Percentiles rank a stretch among this genome's conserved stretches.
Conservation (phyloP, 352 stramenopile species). For the Globisporangium cederbergense region DNA sequence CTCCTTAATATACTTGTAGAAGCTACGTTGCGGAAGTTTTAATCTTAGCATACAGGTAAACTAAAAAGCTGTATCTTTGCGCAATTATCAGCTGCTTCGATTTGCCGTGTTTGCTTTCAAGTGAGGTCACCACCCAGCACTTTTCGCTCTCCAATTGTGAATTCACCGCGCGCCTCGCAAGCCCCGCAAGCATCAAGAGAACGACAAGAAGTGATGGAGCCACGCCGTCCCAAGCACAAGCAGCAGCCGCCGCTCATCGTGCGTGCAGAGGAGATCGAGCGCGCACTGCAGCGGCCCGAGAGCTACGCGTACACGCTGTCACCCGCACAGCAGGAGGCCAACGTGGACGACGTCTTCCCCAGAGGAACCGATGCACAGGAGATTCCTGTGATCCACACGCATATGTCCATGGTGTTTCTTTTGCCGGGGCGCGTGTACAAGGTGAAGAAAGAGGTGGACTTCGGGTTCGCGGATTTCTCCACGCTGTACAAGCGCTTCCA, state of each 20-base stretch:
- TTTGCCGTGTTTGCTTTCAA: no score
- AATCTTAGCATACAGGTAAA: background rate
- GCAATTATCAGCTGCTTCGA: background rate
- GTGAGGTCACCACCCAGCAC: background rate
- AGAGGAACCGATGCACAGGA: constrained; percentile 1
- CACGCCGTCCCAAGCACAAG: constrained; percentile 61
- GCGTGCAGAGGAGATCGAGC: constrained; percentile 37
- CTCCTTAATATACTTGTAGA: background rate
- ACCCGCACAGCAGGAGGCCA: background rate
- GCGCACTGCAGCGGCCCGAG: constrained; percentile 28
- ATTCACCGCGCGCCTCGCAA: background rate
- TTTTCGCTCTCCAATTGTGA: constrained; percentile 1
- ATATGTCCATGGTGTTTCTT: constrained; percentile 75
- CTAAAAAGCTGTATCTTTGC: background rate
- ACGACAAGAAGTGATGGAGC: constrained; percentile 42
- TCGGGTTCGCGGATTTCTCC: constrained; percentile 71
- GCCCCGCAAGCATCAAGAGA: background rate
- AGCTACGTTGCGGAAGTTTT: background rate
- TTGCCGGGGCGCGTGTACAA: constrained; percentile 64
- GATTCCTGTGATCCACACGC: constrained; percentile 55
- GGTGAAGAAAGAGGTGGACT: constrained; percentile 73
- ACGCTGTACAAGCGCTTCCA: constrained; percentile 74
- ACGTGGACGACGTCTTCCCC: constrained; percentile 24
- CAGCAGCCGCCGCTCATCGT: constrained; percentile 52
- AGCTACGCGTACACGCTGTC: constrained; percentile 27